These are phyloP conservation scores for Aspergillus japonicus DNA, from an alignment of 2,329 filamentous ascomycete genomes.

Conservation along the genomic window DNA sequence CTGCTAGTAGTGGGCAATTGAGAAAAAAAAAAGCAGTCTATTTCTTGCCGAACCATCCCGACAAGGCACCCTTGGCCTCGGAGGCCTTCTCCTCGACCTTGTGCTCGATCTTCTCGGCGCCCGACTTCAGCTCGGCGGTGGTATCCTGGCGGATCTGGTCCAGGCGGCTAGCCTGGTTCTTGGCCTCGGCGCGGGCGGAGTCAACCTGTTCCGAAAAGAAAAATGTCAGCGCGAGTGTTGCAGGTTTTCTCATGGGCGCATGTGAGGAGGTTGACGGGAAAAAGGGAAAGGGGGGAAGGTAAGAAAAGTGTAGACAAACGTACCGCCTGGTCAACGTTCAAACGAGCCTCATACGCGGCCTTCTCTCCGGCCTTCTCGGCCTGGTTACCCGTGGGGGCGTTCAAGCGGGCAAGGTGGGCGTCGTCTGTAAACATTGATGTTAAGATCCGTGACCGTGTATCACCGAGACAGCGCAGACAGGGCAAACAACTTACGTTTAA, in stretches of 20 bases:
- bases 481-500: conserved; percentile 66
- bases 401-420: conserved; percentile 65
- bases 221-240: neutral
- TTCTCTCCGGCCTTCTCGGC: conserved; percentile 65
- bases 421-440: conserved; percentile 60
- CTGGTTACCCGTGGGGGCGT: conserved; percentile 63
- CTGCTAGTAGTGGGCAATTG: neutral
- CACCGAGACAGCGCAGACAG: neutral
- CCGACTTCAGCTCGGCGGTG: conserved; percentile 44
- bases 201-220: conserved; percentile 47
- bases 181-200: conserved; percentile 61
- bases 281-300: neutral
- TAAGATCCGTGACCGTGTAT: too few species aligned
- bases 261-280: neutral
- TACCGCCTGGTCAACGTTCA: conserved; percentile 69
- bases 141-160: conserved; percentile 58
- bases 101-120: conserved; percentile 75
- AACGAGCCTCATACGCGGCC: conserved; percentile 60
- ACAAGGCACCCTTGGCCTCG: conserved; percentile 80
- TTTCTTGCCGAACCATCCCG: conserved; percentile 70
- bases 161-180: conserved; percentile 56
- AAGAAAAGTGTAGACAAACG: conserved; percentile 31
- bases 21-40: neutral
- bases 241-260: neutral
- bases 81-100: conserved; percentile 74